phyloP scores from a whole-genome alignment of 352 stramenopile species.

The Globisporangium solare region DNA sequence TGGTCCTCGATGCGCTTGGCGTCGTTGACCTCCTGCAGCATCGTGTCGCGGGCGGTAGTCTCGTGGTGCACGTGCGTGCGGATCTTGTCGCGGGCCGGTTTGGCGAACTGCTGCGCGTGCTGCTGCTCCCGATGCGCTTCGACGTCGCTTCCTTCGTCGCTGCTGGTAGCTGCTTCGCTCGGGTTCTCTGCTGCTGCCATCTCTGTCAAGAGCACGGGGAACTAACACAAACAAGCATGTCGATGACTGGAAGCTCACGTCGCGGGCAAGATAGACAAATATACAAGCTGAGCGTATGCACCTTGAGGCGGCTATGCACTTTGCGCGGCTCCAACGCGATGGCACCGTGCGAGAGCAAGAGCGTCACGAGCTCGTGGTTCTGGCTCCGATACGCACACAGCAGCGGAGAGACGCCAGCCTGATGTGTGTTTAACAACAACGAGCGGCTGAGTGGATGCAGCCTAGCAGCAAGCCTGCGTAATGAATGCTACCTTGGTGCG shows the following conservation, averaged over 20 bases:
- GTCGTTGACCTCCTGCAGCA: conserved; percentile 34
- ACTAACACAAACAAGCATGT: conserved; percentile 1
- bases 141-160: not conserved
- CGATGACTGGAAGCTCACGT: too few relatives aligned
- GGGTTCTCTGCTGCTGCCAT: conserved; percentile 1
- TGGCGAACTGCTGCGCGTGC: conserved; percentile 8
- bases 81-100: conserved; percentile 17
- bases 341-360: conserved; percentile 47
- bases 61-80: conserved; percentile 24
- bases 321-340: conserved; percentile 25
- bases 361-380: conserved; percentile 31
- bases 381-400: conserved; percentile 54
- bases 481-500: conserved; percentile 30
- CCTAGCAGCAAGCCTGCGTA: too few relatives aligned
- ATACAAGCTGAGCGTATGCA: conserved; percentile 5
- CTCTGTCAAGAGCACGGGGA: conserved; percentile 17
- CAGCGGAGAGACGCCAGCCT: conserved; percentile 37
- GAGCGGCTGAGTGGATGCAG: too few relatives aligned
- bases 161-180: not conserved
- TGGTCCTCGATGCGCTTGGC: conserved; percentile 43
- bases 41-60: conserved; percentile 14
- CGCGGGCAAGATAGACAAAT: not conserved
- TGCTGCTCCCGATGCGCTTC: not conserved
- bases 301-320: conserved; percentile 35
- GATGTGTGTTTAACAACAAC: not conserved